Evolutionary conservation across 2,329 filamentous ascomycete genomes (phyloP), one percentile per base, ranked within the genome.

Genomic region (Diplocarpon mali): DNA sequence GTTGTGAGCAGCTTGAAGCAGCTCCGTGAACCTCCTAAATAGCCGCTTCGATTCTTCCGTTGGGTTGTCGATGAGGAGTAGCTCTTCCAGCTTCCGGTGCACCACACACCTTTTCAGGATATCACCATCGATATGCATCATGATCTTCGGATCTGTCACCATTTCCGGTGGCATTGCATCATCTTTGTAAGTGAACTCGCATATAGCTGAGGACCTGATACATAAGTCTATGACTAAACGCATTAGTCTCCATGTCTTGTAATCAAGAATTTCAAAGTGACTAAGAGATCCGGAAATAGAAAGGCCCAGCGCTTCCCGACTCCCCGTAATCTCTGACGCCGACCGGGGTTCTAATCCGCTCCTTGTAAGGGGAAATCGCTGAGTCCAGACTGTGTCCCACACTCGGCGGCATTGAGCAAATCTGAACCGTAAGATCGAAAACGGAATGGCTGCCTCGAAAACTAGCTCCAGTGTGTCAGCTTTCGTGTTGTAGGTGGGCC

Each of bases 161-260:
- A 70, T 67, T 47, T 74, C 69, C 2, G 57, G 14, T 2, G 48
- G 47, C 14, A 52, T 27, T 20, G 46, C 17, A 12, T 51, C 47
- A 20, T 54, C 46, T 43, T 60, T 62, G 20, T 63, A 61, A 2
- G 62, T 62, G 48, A 74, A 75, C 2, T 75, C 71, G 46, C 69
- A 77, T 11, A 78, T 62, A 3, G 58, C 52, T 6, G 61, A 56
- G 20, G 70, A 72, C 20, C 64, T 61, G 38, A 71, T 61, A 24
- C 76, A 78, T 38, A 93, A 60, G 47, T 83, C 81, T 57, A 93
- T 81, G 1, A 95, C 60, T 50, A 90, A 78, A 46, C 73, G 72
- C 5, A 96, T 69, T 3, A 94, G 68, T 6, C 72, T 70, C 76
- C 82, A 84, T 7, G 80, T 72, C 2, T 73, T 63, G 14, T 72